A percentile compares a stretch with the other conserved stretches of the same genome.
Conservation (phyloP, 1,139 yeast genomes). For the Hyphopichia khmerensis region DNA sequence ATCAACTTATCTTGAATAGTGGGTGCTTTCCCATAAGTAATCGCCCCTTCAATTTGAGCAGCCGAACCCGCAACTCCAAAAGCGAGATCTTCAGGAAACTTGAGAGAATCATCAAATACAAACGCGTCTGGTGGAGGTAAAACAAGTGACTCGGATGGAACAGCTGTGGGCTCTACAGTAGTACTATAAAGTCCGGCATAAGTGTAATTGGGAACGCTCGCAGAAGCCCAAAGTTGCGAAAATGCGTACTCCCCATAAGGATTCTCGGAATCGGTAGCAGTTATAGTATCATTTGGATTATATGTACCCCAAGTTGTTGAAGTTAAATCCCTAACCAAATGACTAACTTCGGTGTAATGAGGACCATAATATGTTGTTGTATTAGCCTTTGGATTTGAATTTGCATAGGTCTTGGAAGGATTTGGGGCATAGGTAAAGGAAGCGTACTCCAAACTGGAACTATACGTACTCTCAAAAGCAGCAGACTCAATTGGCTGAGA, state of each 20-base stretch:
- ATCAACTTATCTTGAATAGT: neutral
- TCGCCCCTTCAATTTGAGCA: slow-evolving; percentile 36
- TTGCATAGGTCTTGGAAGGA: slow-evolving; percentile 12
- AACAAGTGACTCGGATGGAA: slow-evolving; percentile 19
- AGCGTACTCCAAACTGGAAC: neutral
- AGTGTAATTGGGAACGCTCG: slow-evolving; percentile 14
- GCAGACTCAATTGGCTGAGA: neutral
- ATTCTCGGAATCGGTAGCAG: slow-evolving; percentile 17
- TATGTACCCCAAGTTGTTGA: slow-evolving; percentile 19
- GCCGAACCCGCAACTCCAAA: slow-evolving; percentile 27
- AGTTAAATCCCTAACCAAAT: slow-evolving; percentile 10
- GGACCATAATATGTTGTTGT: slow-evolving; percentile 12
- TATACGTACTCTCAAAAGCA: neutral
- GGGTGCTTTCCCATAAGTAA: slow-evolving; percentile 21
- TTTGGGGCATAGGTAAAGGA: neutral
- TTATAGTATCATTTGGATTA: slow-evolving; percentile 14
- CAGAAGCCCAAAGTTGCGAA: slow-evolving; percentile 18
- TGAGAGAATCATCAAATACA: slow-evolving; percentile 13
- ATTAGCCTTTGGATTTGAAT: slow-evolving; percentile 7
- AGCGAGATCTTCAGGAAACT: slow-evolving; percentile 18
- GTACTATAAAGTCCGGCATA: slow-evolving; percentile 14
- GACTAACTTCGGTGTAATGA: slow-evolving; percentile 11
- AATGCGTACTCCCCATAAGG: slow-evolving; percentile 23
- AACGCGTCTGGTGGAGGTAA: slow-evolving; percentile 19
- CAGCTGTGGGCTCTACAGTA: slow-evolving; percentile 20